A percentile compares a stretch with the other conserved stretches of the same genome.
Evolutionary conservation across 2,329 filamentous ascomycete genomes (phyloP).

Genomic region (Neoscytalidium dimidiatum): DNA sequence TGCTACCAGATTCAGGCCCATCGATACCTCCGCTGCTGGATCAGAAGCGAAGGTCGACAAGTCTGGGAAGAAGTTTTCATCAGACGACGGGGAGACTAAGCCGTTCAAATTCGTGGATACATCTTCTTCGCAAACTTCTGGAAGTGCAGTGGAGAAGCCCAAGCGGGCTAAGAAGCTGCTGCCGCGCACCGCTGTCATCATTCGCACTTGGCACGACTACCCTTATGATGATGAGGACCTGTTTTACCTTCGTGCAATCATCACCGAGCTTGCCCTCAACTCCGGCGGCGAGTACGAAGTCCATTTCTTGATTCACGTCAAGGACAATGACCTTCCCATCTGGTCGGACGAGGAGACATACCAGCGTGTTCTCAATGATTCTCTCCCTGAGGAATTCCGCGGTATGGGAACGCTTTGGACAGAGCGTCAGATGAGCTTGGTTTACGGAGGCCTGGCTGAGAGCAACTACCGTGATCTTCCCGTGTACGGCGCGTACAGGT

Average conservation of each 20-base stretch:
- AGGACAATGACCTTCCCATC: slow-evolving; percentile 75
- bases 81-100: slow-evolving; percentile 27
- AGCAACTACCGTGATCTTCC: slow-evolving; percentile 60
- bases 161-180: slow-evolving; percentile 38
- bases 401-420: slow-evolving; percentile 57
- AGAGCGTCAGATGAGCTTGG: slow-evolving; percentile 56
- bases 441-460: slow-evolving; percentile 54
- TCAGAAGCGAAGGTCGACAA: background rate
- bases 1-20: background rate
- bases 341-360: slow-evolving; percentile 78
- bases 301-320: slow-evolving; percentile 83
- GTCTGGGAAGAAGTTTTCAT: slow-evolving; percentile 18
- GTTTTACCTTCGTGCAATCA: slow-evolving; percentile 77
- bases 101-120: slow-evolving; percentile 10
- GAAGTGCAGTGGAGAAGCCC: slow-evolving; percentile 15
- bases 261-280: slow-evolving; percentile 74
- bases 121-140: background rate
- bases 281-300: slow-evolving; percentile 82
- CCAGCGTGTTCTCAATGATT: slow-evolving; percentile 60
- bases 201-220: slow-evolving; percentile 82
- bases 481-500: slow-evolving; percentile 69
- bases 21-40: background rate
- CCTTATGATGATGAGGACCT: slow-evolving; percentile 78
- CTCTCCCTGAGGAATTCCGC: slow-evolving; percentile 51
- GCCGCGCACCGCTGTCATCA: slow-evolving; percentile 73